Evolutionary conservation across 768 basidiomycete genomes (phyloP).

Genomic region (Rhizopogon vesiculosus): DNA sequence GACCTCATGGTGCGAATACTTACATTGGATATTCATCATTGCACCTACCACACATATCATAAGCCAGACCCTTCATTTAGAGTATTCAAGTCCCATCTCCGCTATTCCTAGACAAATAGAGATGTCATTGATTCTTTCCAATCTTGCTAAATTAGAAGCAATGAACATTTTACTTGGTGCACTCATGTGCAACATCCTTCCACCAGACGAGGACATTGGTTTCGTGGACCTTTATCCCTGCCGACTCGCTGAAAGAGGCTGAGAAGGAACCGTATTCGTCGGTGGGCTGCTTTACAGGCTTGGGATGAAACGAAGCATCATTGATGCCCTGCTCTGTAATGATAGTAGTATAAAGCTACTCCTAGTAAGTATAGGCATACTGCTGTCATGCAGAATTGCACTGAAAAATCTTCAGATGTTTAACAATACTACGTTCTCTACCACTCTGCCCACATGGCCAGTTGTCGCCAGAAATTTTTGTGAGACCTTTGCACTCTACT

Average conservation of each 20-base stretch:
- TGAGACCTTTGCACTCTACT: no score
- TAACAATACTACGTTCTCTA: no score
- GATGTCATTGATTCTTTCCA: no score
- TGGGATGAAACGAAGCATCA: slow-evolving; percentile 39
- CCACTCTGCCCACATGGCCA: no score
- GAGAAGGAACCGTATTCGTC: slow-evolving; percentile 66
- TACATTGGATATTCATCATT: slow-evolving; percentile 54
- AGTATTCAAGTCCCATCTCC: no score
- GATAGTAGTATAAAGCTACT: slow-evolving; percentile 4
- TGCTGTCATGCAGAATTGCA: no score
- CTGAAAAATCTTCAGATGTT: no score
- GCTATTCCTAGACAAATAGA: no score
- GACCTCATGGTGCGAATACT: slow-evolving; percentile 62
- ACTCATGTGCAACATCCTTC: slow-evolving; percentile 60
- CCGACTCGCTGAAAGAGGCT: slow-evolving; percentile 56
- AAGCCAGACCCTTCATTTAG: background rate
- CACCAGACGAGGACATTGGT: slow-evolving; percentile 55
- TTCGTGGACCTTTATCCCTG: slow-evolving; percentile 62
- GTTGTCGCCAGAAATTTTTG: no score
- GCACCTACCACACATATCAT: slow-evolving; percentile 50
- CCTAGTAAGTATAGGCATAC: no score
- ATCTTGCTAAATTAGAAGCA: slow-evolving; percentile 56
- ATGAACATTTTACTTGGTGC: slow-evolving; percentile 77
- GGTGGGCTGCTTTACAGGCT: slow-evolving; percentile 70
- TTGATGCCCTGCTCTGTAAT: slow-evolving; percentile 12